Evolutionary conservation across 345 rosid species (phyloP), one percentile per base, ranked within the genome.

Genomic region (Dipteronia sinensis): DNA sequence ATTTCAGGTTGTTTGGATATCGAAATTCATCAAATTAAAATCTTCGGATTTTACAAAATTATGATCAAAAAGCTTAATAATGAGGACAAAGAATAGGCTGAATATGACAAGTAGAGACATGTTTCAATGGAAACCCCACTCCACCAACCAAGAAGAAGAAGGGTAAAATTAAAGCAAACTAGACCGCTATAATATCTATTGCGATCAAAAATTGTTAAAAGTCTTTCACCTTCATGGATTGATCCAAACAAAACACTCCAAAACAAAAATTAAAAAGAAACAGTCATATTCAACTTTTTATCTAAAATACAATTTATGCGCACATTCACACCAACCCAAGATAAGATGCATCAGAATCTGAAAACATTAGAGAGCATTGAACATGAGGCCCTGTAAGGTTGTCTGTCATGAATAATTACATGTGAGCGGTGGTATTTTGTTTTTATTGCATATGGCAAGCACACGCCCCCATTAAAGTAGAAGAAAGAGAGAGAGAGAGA

Each of bases 401-500:
- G 38, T 34, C 58, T 53, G 58, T 53, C n/a, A 16, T 53, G n/a
- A 53, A 53, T 16, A 53, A 53, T 53, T 4, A 1, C n/a, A 7
- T 42, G 46, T 42, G 46, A 42, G 58, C n/a, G n/a, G n/a, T 53
- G 62, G 17, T 71, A 56, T 56, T 72, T 72, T 56, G 53, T 56
- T 72, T 72, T 56, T 6, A 44, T 73, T 25, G 53, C 71, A 49
- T 22, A 25, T 66, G 78, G 78, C 31, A 51, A 23, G 51, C 78
- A 75, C 78, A 51, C 78, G 78, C 65, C 6, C 49, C 78, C 71
- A 66, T 65, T 29, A 51, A 75, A 53, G 23, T 11, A 29, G 70
- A 74, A 19, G 44, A 64, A 47, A 63, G 29, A 8, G 31, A 3
- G n/a, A n/a, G n/a, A n/a, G n/a, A n/a, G n/a, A n/a, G n/a, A n/a